phyloP scores from a whole-genome alignment of 768 basidiomycete species.

The Piloderma croceum region DNA sequence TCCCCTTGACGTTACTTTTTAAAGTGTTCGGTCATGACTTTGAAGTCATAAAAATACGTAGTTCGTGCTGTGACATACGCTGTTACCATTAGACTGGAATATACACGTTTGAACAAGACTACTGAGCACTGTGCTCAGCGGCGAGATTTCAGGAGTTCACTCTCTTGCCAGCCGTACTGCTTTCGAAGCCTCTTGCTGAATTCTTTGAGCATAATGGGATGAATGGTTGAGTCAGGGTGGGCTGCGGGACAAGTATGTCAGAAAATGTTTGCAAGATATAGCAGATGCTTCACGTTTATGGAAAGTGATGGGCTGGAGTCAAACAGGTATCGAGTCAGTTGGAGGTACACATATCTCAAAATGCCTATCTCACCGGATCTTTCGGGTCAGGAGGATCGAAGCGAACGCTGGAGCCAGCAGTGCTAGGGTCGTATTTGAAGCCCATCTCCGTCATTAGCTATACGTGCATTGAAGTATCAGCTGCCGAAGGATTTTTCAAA shows the following conservation, averaged over 20 bases:
- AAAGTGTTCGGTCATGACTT: no score
- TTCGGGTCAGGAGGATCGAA: slow-evolving; percentile 65
- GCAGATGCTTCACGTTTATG: slow-evolving; percentile 58
- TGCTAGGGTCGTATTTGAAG: slow-evolving; percentile 65
- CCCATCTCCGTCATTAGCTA: slow-evolving; percentile 81
- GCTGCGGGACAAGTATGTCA: slow-evolving; percentile 35
- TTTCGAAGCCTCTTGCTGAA: slow-evolving; percentile 54
- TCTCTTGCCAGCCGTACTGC: slow-evolving; percentile 75
- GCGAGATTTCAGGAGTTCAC: no score
- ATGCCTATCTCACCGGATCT: slow-evolving; percentile 45
- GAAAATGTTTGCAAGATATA: slow-evolving; percentile 1
- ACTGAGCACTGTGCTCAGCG: no score
- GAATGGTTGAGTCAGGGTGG: slow-evolving; percentile 67
- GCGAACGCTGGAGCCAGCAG: slow-evolving; percentile 77
- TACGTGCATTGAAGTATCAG: slow-evolving; percentile 6
- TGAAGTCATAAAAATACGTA: no score
- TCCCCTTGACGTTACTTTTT: no score
- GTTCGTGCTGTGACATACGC: no score
- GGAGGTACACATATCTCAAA: no score
- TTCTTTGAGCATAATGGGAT: slow-evolving; percentile 42
- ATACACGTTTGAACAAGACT: no score
- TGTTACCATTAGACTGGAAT: no score
- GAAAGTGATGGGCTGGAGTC: slow-evolving; percentile 58
- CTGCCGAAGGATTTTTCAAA: not conserved
- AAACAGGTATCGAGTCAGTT: not conserved